These are phyloP conservation scores for Barnettozyma siamensis DNA, from an alignment of 805 yeast genomes.

Conservation along the genomic window DNA sequence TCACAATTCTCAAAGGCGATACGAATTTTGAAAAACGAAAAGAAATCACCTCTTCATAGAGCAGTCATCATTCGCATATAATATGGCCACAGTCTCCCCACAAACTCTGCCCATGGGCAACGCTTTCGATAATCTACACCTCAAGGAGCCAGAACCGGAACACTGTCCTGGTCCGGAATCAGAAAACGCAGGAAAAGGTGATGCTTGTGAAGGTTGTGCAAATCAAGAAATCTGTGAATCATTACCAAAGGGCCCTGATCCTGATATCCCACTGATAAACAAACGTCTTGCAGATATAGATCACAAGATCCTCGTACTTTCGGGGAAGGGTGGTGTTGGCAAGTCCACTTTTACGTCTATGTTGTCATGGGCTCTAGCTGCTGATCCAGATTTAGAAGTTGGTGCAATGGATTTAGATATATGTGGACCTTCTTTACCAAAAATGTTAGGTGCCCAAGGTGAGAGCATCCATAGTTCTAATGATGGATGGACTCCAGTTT, in stretches of 20 bases:
- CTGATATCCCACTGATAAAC: slow-evolving; percentile 75
- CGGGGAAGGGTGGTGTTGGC: slow-evolving; percentile 96
- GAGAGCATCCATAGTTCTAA: slow-evolving; percentile 85
- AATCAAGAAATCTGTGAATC: slow-evolving; percentile 87
- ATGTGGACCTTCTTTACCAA: slow-evolving; percentile 95
- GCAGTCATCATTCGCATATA: background rate
- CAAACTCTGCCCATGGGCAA: slow-evolving; percentile 10
- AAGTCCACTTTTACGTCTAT: slow-evolving; percentile 93
- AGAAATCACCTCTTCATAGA: background rate
- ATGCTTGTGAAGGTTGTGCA: slow-evolving; percentile 93
- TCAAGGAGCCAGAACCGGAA: slow-evolving; percentile 80
- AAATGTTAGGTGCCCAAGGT: slow-evolving; percentile 87
- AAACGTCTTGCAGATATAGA: slow-evolving; percentile 56
- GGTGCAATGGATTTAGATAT: slow-evolving; percentile 98
- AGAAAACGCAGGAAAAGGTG: slow-evolving; percentile 87
- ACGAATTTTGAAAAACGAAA: too few relatives aligned
- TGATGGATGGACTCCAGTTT: slow-evolving; percentile 95
- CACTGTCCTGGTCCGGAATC: slow-evolving; percentile 99
- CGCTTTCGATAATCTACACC: slow-evolving; percentile 14
- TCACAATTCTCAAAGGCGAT: too few relatives aligned
- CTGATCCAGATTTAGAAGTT: slow-evolving; percentile 58
- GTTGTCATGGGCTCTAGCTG: slow-evolving; percentile 95
- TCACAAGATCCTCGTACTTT: slow-evolving; percentile 78
- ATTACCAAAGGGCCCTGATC: slow-evolving; percentile 91
- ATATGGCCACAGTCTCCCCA: slow-evolving; percentile 17